phyloP scores from a whole-genome alignment of 306 rosid genomes.

The Vachellia collinsii region DNA sequence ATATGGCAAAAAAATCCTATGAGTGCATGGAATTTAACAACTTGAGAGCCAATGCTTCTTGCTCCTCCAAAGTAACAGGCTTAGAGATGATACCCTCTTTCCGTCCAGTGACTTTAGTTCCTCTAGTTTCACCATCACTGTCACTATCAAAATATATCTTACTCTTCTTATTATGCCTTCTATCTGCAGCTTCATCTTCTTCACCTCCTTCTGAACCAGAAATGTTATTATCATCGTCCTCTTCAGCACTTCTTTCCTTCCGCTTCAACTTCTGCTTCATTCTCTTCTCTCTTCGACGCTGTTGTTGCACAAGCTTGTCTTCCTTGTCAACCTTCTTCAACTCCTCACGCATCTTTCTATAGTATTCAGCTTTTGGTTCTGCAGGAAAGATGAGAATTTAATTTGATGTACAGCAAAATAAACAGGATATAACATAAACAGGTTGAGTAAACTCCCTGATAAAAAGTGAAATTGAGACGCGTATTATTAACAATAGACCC shows the following conservation, averaged over 20 bases:
- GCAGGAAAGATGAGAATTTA: constrained; percentile 30
- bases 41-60: constrained; percentile 84
- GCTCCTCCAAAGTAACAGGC: constrained; percentile 58
- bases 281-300: constrained; percentile 72
- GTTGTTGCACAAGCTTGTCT: constrained; percentile 67
- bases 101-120: no score
- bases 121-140: no score
- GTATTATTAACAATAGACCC: background rate
- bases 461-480: background rate
- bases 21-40: constrained; percentile 70
- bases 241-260: constrained; percentile 56
- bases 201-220: no score
- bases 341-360: constrained; percentile 76
- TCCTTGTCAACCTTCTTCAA: constrained; percentile 77
- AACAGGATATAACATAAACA: background rate
- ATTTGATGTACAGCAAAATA: constrained; percentile 8
- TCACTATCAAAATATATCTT: no score
- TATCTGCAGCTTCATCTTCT: no score
- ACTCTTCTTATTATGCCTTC: no score
- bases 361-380: constrained; percentile 72
- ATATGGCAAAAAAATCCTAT: constrained; percentile 25
- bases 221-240: no score
- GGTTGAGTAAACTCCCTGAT: background rate
- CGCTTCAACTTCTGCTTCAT: constrained; percentile 69
- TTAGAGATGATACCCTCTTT: constrained; percentile 39